Conservation (phyloP, 352 stramenopile species). For the Phytophthora agathidicida region DNA sequence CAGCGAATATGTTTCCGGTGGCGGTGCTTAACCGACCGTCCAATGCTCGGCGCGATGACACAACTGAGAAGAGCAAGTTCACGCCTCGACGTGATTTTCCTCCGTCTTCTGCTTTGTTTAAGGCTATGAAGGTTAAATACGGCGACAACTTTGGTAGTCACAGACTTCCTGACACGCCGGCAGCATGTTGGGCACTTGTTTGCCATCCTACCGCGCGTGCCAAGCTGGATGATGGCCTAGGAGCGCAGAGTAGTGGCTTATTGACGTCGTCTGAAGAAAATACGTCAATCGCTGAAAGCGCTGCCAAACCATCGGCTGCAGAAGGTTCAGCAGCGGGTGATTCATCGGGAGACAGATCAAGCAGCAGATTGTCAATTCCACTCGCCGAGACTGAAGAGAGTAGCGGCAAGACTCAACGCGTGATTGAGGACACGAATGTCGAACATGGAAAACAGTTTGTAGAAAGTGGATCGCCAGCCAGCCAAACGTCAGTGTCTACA, state of each 20-base stretch:
- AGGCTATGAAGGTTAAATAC: conserved; percentile 86
- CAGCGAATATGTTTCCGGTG: conserved; percentile 77
- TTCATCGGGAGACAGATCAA: background rate
- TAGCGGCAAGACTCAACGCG: conserved; percentile 6
- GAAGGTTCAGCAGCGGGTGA: background rate
- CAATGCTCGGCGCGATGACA: conserved; percentile 69
- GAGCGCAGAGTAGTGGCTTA: conserved; percentile 7
- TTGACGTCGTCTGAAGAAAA: conserved; percentile 12
- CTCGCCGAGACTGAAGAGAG: background rate
- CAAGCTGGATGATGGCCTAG: conserved; percentile 59
- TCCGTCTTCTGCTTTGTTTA: conserved; percentile 82
- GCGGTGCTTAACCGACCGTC: conserved; percentile 60
- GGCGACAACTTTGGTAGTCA: conserved; percentile 81
- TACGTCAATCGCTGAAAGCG: background rate
- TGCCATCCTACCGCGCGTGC: conserved; percentile 60
- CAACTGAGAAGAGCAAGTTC: conserved; percentile 85
- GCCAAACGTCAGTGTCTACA: conserved; percentile 35
- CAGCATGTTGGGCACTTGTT: conserved; percentile 82
- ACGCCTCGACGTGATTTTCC: conserved; percentile 82
- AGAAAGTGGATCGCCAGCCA: conserved; percentile 17
- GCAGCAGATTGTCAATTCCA: conserved; percentile 13
- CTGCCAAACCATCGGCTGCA: conserved; percentile 1
- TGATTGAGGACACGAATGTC: conserved; percentile 15
- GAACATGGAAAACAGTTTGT: conserved; percentile 11
- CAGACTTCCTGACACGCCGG: conserved; percentile 70